Evolutionary conservation across 805 yeast species (phyloP).

Genomic region (Teunomyces pallodes): DNA sequence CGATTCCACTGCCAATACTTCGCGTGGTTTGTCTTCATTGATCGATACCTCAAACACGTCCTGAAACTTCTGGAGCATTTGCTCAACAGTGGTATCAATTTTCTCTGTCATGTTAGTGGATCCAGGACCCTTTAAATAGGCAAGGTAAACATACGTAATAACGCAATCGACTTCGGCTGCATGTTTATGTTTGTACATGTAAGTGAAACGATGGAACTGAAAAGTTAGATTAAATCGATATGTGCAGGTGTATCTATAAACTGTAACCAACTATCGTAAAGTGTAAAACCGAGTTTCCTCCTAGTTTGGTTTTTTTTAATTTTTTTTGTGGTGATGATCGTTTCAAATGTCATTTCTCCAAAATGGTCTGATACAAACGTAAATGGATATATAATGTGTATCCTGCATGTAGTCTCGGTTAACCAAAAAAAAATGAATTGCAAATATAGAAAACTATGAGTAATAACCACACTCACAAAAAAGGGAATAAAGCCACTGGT

Average conservation of each 20-base stretch:
- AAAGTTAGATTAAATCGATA: neutral
- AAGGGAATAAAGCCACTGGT: neutral
- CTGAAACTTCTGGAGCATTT: slow-evolving; percentile 50
- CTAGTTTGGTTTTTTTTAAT: too few relatives aligned
- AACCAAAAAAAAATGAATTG: neutral
- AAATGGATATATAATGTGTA: neutral
- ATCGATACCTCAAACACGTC: slow-evolving; percentile 50
- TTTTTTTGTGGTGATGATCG: too few relatives aligned
- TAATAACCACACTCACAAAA: neutral
- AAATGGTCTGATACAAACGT: neutral
- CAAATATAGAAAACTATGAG: neutral
- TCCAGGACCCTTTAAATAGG: slow-evolving; percentile 10
- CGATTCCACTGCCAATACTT: slow-evolving; percentile 49
- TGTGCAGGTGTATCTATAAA: neutral
- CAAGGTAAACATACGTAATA: slow-evolving; percentile 30
- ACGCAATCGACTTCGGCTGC: slow-evolving; percentile 45
- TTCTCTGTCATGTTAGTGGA: slow-evolving; percentile 37
- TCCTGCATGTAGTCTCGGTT: neutral
- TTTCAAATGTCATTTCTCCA: too few relatives aligned
- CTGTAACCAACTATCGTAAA: neutral
- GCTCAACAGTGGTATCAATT: slow-evolving; percentile 51
- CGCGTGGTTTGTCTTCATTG: slow-evolving; percentile 39
- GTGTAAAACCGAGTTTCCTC: too few relatives aligned
- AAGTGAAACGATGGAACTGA: neutral
- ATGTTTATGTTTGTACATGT: slow-evolving; percentile 16